Conservation (phyloP, 2,329 filamentous ascomycete species). For the Falciphora oryzae region DNA sequence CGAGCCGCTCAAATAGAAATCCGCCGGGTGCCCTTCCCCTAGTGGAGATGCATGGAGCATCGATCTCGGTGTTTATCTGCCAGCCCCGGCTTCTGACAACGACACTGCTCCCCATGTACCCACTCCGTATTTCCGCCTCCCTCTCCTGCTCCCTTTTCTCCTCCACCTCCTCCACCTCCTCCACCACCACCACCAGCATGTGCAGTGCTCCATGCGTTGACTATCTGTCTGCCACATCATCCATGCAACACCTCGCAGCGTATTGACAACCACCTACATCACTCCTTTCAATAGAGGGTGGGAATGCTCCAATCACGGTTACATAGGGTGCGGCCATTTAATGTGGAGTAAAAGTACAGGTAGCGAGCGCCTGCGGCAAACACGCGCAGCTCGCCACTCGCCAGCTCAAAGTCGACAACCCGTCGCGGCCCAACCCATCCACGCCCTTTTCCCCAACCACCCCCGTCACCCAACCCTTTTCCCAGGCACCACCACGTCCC, state of each 20-base stretch:
- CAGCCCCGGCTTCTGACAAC: background rate
- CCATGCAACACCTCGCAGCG: background rate
- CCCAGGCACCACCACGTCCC: background rate
- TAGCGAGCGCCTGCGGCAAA: background rate
- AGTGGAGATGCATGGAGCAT: background rate
- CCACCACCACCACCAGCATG: background rate
- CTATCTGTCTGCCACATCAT: background rate
- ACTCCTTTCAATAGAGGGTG: background rate
- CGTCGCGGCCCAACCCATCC: background rate
- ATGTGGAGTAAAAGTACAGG: background rate
- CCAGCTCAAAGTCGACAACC: background rate
- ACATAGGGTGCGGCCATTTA: background rate
- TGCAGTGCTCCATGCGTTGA: too few species aligned
- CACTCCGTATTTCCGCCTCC: background rate
- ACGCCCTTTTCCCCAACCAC: too few species aligned
- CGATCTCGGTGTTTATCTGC: background rate
- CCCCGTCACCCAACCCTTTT: background rate
- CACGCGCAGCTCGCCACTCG: background rate
- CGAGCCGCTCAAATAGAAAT: background rate
- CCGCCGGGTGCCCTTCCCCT: background rate
- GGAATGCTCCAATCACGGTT: background rate
- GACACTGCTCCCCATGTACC: background rate
- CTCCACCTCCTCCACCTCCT: too few species aligned
- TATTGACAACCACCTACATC: background rate
- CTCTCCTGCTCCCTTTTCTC: background rate